A percentile compares a stretch with the other conserved stretches of the same genome.
These are phyloP conservation scores for Phialocephala sp. DNA, from an alignment of 2,329 filamentous ascomycete genomes.

Conservation along the genomic window DNA sequence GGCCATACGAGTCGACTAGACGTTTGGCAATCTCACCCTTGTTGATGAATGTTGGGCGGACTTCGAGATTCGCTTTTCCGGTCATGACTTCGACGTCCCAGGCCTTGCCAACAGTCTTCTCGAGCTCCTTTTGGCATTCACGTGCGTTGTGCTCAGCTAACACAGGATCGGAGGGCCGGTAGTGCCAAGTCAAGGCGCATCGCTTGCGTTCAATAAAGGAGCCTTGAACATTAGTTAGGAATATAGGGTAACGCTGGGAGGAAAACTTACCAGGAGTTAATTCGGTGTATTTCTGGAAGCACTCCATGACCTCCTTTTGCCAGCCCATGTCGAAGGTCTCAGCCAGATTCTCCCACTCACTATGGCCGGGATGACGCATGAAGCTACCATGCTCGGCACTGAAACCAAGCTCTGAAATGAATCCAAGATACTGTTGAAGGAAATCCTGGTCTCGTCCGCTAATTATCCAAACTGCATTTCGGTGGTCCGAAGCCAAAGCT, in stretches of 20 bases:
- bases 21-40: slow-evolving; percentile 94
- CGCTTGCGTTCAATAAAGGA: slow-evolving; percentile 95
- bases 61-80: slow-evolving; percentile 95
- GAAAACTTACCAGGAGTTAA: slow-evolving; percentile 72
- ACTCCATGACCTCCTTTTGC: slow-evolving; percentile 82
- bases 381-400: slow-evolving; percentile 98
- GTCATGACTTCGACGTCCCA: slow-evolving; percentile 97
- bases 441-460: slow-evolving; percentile 94
- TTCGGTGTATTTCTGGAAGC: slow-evolving; percentile 90
- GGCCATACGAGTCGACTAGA: slow-evolving; percentile 74
- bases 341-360: slow-evolving; percentile 87
- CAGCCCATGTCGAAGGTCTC: slow-evolving; percentile 89
- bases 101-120: slow-evolving; percentile 74
- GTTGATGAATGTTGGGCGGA: slow-evolving; percentile 96
- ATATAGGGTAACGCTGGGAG: background rate
- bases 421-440: slow-evolving; percentile 87
- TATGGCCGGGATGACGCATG: slow-evolving; percentile 77
- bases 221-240: slow-evolving; percentile 53
- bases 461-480: slow-evolving; percentile 97
- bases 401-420: slow-evolving; percentile 87
- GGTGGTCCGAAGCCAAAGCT: slow-evolving; percentile 76
- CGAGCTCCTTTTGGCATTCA: slow-evolving; percentile 82
- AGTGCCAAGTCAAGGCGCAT: slow-evolving; percentile 96
- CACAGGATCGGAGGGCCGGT: slow-evolving; percentile 87
- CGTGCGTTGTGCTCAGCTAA: slow-evolving; percentile 79